Evolutionary conservation across 352 stramenopile genomes (phyloP).

Genomic region (Phytophthora aleatoria): DNA sequence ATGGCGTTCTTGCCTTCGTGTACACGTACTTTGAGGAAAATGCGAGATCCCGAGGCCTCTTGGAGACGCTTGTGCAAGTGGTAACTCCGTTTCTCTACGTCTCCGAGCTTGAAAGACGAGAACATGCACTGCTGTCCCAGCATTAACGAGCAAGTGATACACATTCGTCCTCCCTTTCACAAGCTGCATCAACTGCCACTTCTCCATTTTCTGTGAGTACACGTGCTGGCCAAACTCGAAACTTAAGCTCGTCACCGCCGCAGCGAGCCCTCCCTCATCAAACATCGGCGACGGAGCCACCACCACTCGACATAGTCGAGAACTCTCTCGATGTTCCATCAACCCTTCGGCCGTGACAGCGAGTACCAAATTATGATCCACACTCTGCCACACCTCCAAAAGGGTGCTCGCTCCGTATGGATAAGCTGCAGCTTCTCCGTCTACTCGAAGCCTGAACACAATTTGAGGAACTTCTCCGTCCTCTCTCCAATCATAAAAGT

Average conservation of each 20-base stretch:
- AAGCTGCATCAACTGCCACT: constrained; percentile 59
- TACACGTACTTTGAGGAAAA: constrained; percentile 39
- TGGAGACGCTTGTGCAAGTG: not conserved
- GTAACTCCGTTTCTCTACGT: not conserved
- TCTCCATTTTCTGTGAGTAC: constrained; percentile 35
- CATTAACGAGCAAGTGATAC: constrained; percentile 62
- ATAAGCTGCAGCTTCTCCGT: constrained; percentile 6
- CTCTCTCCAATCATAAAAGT: constrained; percentile 16
- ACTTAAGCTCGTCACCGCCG: constrained; percentile 32
- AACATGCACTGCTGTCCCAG: constrained; percentile 42
- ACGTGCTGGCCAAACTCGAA: constrained; percentile 45
- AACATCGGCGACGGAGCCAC: constrained; percentile 48
- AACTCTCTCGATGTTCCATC: constrained; percentile 27
- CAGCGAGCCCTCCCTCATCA: constrained; percentile 9
- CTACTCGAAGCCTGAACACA: constrained; percentile 29
- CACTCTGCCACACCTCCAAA: constrained; percentile 67
- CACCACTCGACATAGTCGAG: constrained; percentile 41
- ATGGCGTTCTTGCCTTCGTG: not conserved
- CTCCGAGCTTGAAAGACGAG: constrained; percentile 36
- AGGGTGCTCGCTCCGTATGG: constrained; percentile 26
- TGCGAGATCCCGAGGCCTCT: constrained; percentile 23
- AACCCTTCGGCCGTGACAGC: constrained; percentile 38
- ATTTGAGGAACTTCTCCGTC: constrained; percentile 12
- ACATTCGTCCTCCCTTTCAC: constrained; percentile 4
- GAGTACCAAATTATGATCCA: constrained; percentile 52